Evolutionary conservation across 225 moss, liverwort and hornwort species (phyloP).

Genomic region (Marchantia paleacea): DNA sequence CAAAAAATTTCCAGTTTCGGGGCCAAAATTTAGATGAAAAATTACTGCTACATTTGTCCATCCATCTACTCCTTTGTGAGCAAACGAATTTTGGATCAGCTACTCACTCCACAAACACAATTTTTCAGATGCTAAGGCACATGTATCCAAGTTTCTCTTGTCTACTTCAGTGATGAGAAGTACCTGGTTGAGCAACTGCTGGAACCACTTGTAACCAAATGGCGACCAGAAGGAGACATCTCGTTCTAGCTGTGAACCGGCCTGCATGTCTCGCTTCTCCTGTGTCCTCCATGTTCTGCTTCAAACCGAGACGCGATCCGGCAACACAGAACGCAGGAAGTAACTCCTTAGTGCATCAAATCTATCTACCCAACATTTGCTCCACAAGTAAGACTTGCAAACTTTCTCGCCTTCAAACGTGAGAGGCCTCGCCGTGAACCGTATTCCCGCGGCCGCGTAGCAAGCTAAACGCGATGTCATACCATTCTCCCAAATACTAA

Average conservation of each 20-base stretch:
- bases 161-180: neutral
- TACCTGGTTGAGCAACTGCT: slow-evolving; percentile 30
- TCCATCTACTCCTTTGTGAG: neutral
- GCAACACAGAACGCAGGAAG: neutral
- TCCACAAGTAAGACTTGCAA: neutral
- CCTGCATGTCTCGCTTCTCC: slow-evolving; percentile 12
- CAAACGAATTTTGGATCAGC: neutral
- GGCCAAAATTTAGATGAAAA: neutral
- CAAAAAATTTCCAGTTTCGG: too few relatives aligned
- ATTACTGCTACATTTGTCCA: neutral
- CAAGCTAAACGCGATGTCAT: too few relatives aligned
- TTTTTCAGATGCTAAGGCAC: neutral
- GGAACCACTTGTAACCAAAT: slow-evolving; percentile 16
- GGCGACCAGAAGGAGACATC: slow-evolving; percentile 16
- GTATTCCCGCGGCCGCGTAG: too few relatives aligned
- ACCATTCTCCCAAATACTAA: neutral
- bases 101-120: neutral
- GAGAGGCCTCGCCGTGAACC: too few relatives aligned
- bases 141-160: too few relatives aligned
- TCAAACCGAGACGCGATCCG: neutral
- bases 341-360: neutral
- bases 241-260: neutral
- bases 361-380: neutral
- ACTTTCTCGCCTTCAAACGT: too few relatives aligned
- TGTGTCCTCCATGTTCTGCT: neutral